Percentiles rank a stretch among this genome's conserved stretches.
Evolutionary conservation across 495 filamentous ascomycete species (phyloP).

Genomic region (Cryomyces minteri): DNA sequence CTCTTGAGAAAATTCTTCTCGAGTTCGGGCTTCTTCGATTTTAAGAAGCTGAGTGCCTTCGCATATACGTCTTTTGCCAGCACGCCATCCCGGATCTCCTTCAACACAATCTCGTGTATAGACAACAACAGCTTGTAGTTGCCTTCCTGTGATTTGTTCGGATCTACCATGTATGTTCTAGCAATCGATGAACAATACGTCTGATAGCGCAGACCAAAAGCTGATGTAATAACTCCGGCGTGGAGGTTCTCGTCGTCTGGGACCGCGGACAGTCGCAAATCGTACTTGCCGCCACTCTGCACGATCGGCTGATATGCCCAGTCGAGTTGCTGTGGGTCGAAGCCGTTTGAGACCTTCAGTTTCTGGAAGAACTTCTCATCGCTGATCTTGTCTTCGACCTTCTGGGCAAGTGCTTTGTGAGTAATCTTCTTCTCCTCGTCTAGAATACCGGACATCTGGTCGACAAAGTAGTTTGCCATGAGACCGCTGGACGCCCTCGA

Average conservation of each 20-base stretch:
- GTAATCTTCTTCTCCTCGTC: slow-evolving; percentile 94
- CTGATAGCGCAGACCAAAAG: slow-evolving; percentile 83
- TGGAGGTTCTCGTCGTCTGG: slow-evolving; percentile 76
- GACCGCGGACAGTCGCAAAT: slow-evolving; percentile 57
- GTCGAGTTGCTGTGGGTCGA: slow-evolving; percentile 82
- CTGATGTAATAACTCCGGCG: slow-evolving; percentile 77
- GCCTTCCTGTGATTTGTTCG: slow-evolving; percentile 81
- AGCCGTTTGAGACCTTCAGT: slow-evolving; percentile 67
- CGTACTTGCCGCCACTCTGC: slow-evolving; percentile 90
- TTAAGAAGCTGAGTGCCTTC: slow-evolving; percentile 63
- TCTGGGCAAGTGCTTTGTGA: slow-evolving; percentile 63
- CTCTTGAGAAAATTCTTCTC: slow-evolving; percentile 86
- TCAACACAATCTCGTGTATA: slow-evolving; percentile 72
- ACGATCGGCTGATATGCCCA: slow-evolving; percentile 85
- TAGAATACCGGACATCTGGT: slow-evolving; percentile 89
- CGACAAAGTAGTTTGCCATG: slow-evolving; percentile 86
- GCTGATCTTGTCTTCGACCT: slow-evolving; percentile 78
- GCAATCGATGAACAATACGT: slow-evolving; percentile 82
- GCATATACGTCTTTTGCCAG: slow-evolving; percentile 77
- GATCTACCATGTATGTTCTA: slow-evolving; percentile 89
- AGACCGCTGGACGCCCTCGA: slow-evolving; percentile 82
- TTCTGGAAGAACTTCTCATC: slow-evolving; percentile 82
- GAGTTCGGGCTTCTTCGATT: slow-evolving; percentile 78
- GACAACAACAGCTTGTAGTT: slow-evolving; percentile 85
- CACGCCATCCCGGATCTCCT: slow-evolving; percentile 75